Evolutionary conservation across 140 eudicot genomes (phyloP), one percentile per base, ranked within the genome.

Genomic region (Flaveria floridana): DNA sequence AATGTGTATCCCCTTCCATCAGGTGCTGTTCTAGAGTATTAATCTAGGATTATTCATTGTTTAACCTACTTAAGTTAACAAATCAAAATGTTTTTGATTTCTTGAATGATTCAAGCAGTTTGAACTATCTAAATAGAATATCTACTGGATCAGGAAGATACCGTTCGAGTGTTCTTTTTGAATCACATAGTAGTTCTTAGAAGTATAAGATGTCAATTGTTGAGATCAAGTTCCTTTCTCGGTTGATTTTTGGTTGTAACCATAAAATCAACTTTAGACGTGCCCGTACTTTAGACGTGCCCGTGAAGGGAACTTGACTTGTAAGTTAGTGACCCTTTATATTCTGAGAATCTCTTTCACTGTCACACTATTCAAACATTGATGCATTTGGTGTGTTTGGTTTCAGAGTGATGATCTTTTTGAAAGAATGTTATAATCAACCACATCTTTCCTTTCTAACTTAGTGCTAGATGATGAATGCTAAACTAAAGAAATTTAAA

Each of bases 21-120:
- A 25, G 28, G 75, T 51, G 26, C 57, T 26, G 48, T 70, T 70
- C n/a, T 37, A 55, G 41, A 18, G 42, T 56, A 55, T 39, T 20
- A n/a, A 20, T 68, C 42, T 21, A 23, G 57, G 15, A 26, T 16
- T 26, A 26, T 62, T 62, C 18, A 7, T 20, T 21, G 19, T 63
- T 3, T 61, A 23, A 61, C 41, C 41, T 57, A 19, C 28, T 56
- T 56, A 56, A 25, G 19, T 20, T 30, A 21, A 20, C 30, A 57
- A 18, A 37, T 59, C 26, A 10, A 34, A 5, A 34, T 34, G 41
- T 6, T 34, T 5, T 59, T 59, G 66, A 21, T 25, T 21, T 20
- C 0, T 67, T 42, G 34, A 21, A 25, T 25, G 4, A 14, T 7
- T 26, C 42, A 23, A 42, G 55, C 72, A 15, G 7, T 20, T 68